phyloP scores from a whole-genome alignment of 2,329 filamentous ascomycete genomes.

The Colletotrichum gigasporum region DNA sequence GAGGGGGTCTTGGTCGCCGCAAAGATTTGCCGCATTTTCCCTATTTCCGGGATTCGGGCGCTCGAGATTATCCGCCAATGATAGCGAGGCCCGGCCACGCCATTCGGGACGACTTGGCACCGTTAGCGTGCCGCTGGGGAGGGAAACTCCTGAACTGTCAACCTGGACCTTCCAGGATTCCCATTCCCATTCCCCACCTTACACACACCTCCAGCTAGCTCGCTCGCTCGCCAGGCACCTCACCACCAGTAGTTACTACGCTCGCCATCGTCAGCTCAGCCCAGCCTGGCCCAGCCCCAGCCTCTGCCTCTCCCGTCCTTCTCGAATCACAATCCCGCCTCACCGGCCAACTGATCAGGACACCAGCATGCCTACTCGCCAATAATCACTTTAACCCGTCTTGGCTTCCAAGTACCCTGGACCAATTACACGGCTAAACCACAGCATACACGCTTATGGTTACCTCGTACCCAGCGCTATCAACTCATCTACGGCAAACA shows the following conservation, averaged over 20 bases:
- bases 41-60: slow-evolving; percentile 31
- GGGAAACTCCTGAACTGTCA: slow-evolving; percentile 13
- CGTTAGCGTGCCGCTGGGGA: slow-evolving; percentile 21
- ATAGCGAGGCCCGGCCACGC: background rate
- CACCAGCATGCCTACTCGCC: no score
- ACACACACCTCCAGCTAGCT: background rate
- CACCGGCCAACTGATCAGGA: background rate
- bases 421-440: background rate
- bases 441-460: background rate
- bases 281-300: background rate
- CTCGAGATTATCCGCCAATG: slow-evolving; percentile 32
- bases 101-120: slow-evolving; percentile 21
- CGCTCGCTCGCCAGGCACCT: background rate
- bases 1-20: slow-evolving; percentile 4
- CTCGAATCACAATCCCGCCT: background rate
- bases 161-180: background rate
- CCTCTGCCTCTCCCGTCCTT: background rate
- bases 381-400: slow-evolving; percentile 6
- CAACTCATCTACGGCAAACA: background rate
- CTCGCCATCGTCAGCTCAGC: background rate
- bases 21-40: slow-evolving; percentile 31
- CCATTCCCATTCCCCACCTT: background rate
- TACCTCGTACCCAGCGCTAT: background rate
- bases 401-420: slow-evolving; percentile 4
- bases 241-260: background rate